These are phyloP conservation scores for Botrytis tulipae DNA, from an alignment of 2,329 filamentous ascomycete species.

Conservation along the genomic window DNA sequence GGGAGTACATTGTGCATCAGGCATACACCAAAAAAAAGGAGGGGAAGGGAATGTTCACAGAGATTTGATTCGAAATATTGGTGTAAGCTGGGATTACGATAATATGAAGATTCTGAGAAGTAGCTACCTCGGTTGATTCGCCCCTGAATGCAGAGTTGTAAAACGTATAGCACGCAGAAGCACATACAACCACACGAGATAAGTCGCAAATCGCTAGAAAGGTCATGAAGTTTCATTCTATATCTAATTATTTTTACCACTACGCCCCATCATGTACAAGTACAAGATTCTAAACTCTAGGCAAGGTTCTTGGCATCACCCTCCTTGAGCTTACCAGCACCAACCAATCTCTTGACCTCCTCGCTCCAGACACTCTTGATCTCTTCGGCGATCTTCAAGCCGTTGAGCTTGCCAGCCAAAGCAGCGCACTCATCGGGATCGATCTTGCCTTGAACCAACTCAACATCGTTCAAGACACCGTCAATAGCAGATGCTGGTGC, in stretches of 20 bases:
- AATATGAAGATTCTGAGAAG: neutral
- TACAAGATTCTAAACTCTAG: slow-evolving; percentile 23
- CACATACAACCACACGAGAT: neutral
- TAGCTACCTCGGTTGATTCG: neutral
- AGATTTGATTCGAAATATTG: neutral
- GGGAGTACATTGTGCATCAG: neutral
- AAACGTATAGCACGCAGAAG: neutral
- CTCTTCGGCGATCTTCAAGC: slow-evolving; percentile 73
- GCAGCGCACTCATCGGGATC: slow-evolving; percentile 87
- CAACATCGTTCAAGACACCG: slow-evolving; percentile 77
- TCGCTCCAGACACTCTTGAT: slow-evolving; percentile 81
- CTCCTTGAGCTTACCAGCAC: slow-evolving; percentile 81
- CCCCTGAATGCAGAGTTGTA: no score
- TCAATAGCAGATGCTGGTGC: slow-evolving; percentile 77
- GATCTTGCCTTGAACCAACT: slow-evolving; percentile 82
- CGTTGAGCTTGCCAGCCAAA: slow-evolving; percentile 76
- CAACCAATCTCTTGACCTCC: slow-evolving; percentile 76
- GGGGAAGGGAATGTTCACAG: neutral
- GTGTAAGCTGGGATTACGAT: neutral
- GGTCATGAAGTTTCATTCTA: slow-evolving; percentile 14
- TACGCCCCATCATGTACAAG: slow-evolving; percentile 1
- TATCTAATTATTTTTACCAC: slow-evolving; percentile 1
- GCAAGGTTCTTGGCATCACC: slow-evolving; percentile 70
- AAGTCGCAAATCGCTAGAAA: neutral
- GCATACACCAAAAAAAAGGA: no score